phyloP scores from a whole-genome alignment of 768 basidiomycete genomes.

The Tephrocybe sp. region DNA sequence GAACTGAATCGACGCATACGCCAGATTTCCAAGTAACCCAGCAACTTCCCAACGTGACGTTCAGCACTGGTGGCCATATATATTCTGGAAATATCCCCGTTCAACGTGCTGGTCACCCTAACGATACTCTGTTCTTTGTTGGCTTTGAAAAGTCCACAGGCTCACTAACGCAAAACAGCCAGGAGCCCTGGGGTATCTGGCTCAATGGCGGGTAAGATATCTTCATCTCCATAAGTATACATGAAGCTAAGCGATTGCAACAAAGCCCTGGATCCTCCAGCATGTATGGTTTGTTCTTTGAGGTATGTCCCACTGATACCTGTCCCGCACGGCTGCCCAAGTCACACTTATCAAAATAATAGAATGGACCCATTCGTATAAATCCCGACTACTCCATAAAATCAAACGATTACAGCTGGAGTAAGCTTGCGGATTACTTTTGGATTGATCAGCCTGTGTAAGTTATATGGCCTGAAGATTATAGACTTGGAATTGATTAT shows the following conservation, averaged over 20 bases:
- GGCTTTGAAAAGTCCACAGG: slow-evolving; percentile 56
- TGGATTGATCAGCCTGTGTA: slow-evolving; percentile 78
- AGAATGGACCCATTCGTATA: slow-evolving; percentile 73
- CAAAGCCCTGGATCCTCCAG: slow-evolving; percentile 68
- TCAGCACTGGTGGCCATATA: slow-evolving; percentile 42
- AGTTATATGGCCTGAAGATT: slow-evolving; percentile 9
- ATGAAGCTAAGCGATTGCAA: not conserved
- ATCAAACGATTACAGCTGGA: slow-evolving; percentile 57
- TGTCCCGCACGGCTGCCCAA: not conserved
- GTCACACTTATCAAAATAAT: not conserved
- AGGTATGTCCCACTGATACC: slow-evolving; percentile 39
- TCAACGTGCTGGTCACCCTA: slow-evolving; percentile 54
- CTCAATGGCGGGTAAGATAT: slow-evolving; percentile 62
- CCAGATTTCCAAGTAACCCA: slow-evolving; percentile 60
- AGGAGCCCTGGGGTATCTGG: slow-evolving; percentile 72
- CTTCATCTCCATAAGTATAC: not conserved
- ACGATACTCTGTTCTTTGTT: slow-evolving; percentile 66
- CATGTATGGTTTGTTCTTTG: slow-evolving; percentile 59
- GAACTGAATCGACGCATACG: not conserved
- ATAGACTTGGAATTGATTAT: not conserved
- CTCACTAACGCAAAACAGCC: slow-evolving; percentile 46
- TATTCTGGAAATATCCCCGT: slow-evolving; percentile 68
- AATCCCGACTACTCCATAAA: slow-evolving; percentile 45
- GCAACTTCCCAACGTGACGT: slow-evolving; percentile 60
- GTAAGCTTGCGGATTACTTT: slow-evolving; percentile 59